Base-by-base conservation (phyloP, 441 rosid species). In the Heliophila coronopifolia region DNA sequence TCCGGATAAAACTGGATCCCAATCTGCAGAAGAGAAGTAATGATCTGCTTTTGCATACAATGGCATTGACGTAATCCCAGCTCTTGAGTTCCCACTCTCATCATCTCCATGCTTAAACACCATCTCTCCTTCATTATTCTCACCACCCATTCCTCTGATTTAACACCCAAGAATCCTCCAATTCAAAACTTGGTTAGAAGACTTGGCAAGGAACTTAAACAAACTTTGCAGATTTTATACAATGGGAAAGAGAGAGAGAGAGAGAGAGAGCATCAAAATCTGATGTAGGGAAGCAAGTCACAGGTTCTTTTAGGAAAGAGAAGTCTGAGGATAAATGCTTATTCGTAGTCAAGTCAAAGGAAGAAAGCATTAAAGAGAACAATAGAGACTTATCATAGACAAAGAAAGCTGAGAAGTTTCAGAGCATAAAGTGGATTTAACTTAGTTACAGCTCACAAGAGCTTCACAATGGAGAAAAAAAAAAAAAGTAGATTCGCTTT, bases 1-100 rank as follows among this genome's bases (percentile, higher is more conserved):
- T n/a, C n/a, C n/a, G n/a, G n/a, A n/a, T n/a, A n/a, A n/a, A 40
- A 81, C 61, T 27, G 86, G 77, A 74, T 84, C 95, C 96, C 96
- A 91, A 62, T 76, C 82, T 22, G 62, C 6, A 47, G 96, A 65
- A 70, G 76, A 68, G 69, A 76, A 86, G 76, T 79, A 82, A 59
- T 81, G 73, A 41, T 77, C 83, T 24, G 65, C 56, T 66, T 73
- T 81, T 54, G 37, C 28, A 50, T 62, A 66, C 67, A 61, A 37
- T 12, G 78, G 48, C 66, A 73, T 44, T 17, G 81, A 61, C 31
- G 69, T 58, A 68, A 58, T 63, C 63, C 70, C 63, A 74, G 39
- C 38, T 38, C 72, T 69, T 19, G 67, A 47, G 66, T 70, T 66
- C 59, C 52, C 73, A 42, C 70, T 54, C 55, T 62, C 32, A 46